Base-by-base conservation (phyloP, 768 basidiomycete genomes). In the Amanita rubescens region DNA sequence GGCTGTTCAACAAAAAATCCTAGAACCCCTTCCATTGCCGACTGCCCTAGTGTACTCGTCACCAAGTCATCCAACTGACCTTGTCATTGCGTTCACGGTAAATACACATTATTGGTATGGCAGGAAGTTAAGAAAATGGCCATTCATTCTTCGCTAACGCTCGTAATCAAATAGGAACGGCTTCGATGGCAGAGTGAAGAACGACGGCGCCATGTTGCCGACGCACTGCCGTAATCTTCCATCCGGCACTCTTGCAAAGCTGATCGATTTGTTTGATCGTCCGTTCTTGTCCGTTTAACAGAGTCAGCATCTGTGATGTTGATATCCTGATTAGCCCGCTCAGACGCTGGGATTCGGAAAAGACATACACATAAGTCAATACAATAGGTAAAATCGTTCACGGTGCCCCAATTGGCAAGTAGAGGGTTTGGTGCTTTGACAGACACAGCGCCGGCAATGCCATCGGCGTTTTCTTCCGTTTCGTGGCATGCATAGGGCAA, bases 251-350 rank as follows among this genome's bases (percentile, higher is more conserved):
- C 0, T 51, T 53, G 5, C 69, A 55, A 4, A 75, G 60, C 12
- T 55, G 53, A 1, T 58, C 57, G n/a, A 72, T 60, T 49, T 75
- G 67, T 1, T 52, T 55, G 20, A 69, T 58, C 0, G 72, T 75
- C 10, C 75, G 65, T 51, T 75, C 74, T 48, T 70, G 68, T 1
- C 67, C 65, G 49, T 73, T 74, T 58, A 66, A 71, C 30, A 67
- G 44, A 1, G 69, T 52, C 46, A 74, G 63, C 74, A 76, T 75
- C 74, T 76, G 50, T 14, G 37, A 22, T 20, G 22, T 15, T 11
- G 7, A 4, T 19, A 47, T 24, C 27, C n/a, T n/a, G 3, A 30
- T 4, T 30, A 39, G 17, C 35, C 6, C 44, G 17, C 15, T 15
- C n/a, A 41, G n/a, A 15, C 5, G 27, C n/a, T 20, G 17, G 12